Percentiles rank a stretch among this genome's conserved stretches.
Conservation (phyloP, 441 rosid species). For the Raphanus hybrid region DNA sequence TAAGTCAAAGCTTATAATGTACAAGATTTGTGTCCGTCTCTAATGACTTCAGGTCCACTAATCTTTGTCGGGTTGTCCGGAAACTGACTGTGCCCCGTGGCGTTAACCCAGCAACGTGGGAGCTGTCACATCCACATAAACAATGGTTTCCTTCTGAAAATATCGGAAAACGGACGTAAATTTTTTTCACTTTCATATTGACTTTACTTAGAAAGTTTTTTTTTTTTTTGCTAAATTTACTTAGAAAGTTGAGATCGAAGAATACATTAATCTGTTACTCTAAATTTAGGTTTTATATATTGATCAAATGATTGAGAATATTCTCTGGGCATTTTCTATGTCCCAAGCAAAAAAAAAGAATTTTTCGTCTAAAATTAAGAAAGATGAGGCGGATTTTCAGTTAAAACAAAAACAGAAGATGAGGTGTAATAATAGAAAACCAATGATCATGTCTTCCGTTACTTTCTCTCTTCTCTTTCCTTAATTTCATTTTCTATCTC, state of each 20-base stretch:
- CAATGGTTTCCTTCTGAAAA: not conserved
- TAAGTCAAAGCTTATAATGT: too few relatives aligned
- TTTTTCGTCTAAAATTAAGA: constrained; percentile 26
- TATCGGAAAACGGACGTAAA: not conserved
- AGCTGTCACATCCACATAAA: constrained; percentile 25
- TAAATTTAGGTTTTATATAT: too few relatives aligned
- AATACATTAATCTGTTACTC: too few relatives aligned
- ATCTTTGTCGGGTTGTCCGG: constrained; percentile 30
- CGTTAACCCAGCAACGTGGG: constrained; percentile 32
- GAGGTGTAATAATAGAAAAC: constrained; percentile 34
- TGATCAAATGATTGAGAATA: constrained; percentile 20
- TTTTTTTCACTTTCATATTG: too few relatives aligned
- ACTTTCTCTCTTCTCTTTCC: constrained; percentile 30
- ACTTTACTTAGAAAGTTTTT: too few relatives aligned
- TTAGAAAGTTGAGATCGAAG: too few relatives aligned
- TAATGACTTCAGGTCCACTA: constrained; percentile 41
- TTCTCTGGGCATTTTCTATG: constrained; percentile 26
- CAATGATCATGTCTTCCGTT: constrained; percentile 35
- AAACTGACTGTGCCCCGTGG: constrained; percentile 23
- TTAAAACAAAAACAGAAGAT: constrained; percentile 32
- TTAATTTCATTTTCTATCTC: constrained; percentile 30
- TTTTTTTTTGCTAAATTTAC: too few relatives aligned
- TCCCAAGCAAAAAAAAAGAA: too few relatives aligned
- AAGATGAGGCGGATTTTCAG: constrained; percentile 25
- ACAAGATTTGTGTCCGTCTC: too few relatives aligned